phyloP scores from a whole-genome alignment of 345 rosid genomes.

The Ricinus communis region DNA sequence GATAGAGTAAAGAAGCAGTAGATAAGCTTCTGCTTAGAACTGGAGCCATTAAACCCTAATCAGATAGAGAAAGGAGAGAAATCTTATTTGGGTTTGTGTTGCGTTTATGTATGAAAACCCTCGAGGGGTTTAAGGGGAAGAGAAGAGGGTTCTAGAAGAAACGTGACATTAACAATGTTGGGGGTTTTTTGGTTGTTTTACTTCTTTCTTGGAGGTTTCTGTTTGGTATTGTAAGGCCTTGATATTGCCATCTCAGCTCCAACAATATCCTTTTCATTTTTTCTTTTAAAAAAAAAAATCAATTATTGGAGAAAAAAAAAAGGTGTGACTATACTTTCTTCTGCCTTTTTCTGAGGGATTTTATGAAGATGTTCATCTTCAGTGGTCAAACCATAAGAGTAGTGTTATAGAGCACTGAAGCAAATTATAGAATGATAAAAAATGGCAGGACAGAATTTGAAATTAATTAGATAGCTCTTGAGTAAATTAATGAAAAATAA shows the following conservation, averaged over 20 bases:
- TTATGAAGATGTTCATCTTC: too few species aligned
- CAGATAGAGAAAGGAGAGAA: neutral
- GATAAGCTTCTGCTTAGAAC: conserved; percentile 62
- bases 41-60: conserved; percentile 56
- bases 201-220: conserved; percentile 15
- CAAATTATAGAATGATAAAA: too few species aligned
- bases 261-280: conserved; percentile 9
- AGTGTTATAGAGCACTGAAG: too few species aligned
- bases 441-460: too few species aligned
- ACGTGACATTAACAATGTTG: neutral
- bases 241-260: conserved; percentile 52
- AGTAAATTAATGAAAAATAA: too few species aligned
- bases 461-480: too few species aligned
- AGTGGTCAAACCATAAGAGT: too few species aligned
- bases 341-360: too few species aligned
- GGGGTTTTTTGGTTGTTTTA: conserved; percentile 11
- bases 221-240: conserved; percentile 39
- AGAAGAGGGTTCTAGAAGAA: conserved; percentile 58
- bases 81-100: too few species aligned
- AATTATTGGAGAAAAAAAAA: too few species aligned
- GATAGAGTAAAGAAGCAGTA: conserved; percentile 43
- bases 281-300: neutral
- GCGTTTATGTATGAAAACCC: conserved; percentile 37
- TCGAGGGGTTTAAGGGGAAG: conserved; percentile 40
- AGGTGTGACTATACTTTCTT: too few species aligned